phyloP scores from a whole-genome alignment of 2,329 filamentous ascomycete genomes.

The Tolypocladium sp. region DNA sequence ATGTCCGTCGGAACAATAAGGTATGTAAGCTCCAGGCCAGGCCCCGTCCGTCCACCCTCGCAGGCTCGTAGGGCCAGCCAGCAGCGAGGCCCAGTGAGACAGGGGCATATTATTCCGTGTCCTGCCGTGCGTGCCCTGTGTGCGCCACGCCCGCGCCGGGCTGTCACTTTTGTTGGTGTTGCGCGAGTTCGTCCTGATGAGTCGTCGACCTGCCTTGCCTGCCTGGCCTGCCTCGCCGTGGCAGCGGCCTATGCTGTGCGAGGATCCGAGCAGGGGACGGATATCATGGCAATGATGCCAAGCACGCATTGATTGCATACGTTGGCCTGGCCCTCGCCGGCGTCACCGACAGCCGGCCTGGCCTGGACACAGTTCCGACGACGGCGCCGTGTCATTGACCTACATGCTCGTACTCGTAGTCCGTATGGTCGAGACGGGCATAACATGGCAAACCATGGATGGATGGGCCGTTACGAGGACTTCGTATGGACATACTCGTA shows the following conservation, averaged over 20 bases:
- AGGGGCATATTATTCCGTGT: neutral
- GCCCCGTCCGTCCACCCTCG: neutral
- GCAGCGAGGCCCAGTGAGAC: neutral
- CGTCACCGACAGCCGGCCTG: neutral
- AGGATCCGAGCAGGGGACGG: neutral
- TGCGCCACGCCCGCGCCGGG: neutral
- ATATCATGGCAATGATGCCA: neutral
- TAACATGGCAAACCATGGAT: neutral
- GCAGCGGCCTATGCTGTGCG: neutral
- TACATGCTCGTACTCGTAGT: neutral
- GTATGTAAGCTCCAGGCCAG: neutral
- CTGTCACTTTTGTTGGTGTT: neutral
- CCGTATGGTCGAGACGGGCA: neutral
- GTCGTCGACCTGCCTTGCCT: neutral
- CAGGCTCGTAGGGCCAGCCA: neutral
- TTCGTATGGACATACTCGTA: neutral
- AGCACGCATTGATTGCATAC: neutral
- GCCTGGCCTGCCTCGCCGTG: neutral
- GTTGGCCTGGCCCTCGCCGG: neutral
- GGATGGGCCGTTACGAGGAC: neutral
- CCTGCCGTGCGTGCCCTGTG: neutral
- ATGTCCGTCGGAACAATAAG: constrained; percentile 1
- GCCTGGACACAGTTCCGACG: neutral
- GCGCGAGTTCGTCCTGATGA: neutral
- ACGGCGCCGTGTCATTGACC: neutral